A percentile compares a stretch with the other conserved stretches of the same genome.
Conservation (phyloP, 192 early-diverging fungal genomes). For the Haplosporangium gracile region DNA sequence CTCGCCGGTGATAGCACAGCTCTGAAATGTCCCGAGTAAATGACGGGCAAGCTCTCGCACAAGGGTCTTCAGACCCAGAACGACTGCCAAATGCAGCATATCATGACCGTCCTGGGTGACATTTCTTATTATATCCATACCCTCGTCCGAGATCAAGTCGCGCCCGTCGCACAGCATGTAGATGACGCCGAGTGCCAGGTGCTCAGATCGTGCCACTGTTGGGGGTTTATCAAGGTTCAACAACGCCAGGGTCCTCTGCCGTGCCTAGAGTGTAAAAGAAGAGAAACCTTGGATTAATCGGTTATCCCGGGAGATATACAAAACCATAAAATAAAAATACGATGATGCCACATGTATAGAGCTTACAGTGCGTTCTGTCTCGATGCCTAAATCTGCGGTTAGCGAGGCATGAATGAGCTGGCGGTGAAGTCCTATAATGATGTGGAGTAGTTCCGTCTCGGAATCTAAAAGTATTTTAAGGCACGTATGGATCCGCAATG, state of each 20-base stretch:
- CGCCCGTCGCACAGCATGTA: conserved; percentile 44
- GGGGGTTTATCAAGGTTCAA: conserved; percentile 32
- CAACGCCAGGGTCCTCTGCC: conserved; percentile 28
- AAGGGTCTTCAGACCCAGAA: conserved; percentile 33
- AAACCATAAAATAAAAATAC: background rate
- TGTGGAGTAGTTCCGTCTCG: conserved; percentile 31
- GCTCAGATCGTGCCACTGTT: conserved; percentile 35
- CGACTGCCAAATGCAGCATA: conserved; percentile 37
- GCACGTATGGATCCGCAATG: background rate
- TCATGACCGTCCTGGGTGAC: conserved; percentile 30
- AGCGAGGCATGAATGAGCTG: conserved; percentile 23
- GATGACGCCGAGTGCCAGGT: conserved; percentile 45
- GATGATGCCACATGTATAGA: background rate
- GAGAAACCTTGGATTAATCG: background rate
- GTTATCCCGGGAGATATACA: background rate
- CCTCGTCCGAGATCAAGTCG: conserved; percentile 16
- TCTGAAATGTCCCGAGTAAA: conserved; percentile 14
- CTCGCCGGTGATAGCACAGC: background rate
- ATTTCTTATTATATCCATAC: conserved; percentile 13
- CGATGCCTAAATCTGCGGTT: background rate
- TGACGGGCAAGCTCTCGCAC: conserved; percentile 47
- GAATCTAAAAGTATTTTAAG: conserved; percentile 23
- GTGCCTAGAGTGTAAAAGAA: conserved; percentile 5
- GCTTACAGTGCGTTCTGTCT: conserved; percentile 29
- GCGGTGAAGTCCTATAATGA: conserved; percentile 32